Evolutionary conservation across 495 filamentous ascomycete genomes (phyloP).

Genomic region (Daldinia vernicosa): DNA sequence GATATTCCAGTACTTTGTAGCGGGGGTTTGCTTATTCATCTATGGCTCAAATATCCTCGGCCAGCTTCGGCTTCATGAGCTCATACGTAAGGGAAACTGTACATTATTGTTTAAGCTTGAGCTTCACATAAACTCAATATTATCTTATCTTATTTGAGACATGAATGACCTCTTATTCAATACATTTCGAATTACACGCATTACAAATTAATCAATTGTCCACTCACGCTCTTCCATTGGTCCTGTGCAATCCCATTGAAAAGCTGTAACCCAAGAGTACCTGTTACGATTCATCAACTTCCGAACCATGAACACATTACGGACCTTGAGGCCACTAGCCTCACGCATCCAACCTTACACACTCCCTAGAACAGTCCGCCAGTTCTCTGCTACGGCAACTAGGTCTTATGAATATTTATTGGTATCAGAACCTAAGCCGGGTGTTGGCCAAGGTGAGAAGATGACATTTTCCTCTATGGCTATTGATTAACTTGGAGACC

Average conservation of each 20-base stretch:
- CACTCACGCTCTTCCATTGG: constrained; percentile 11
- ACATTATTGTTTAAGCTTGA: neutral
- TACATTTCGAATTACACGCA: neutral
- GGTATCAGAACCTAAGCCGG: constrained; percentile 81
- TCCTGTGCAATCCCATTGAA: neutral
- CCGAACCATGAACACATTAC: constrained; percentile 63
- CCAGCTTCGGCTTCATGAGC: constrained; percentile 44
- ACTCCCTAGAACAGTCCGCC: constrained; percentile 59
- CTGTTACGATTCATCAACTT: constrained; percentile 23
- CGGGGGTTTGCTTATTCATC: constrained; percentile 24
- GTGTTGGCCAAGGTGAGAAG: constrained; percentile 82
- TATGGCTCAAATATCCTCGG: constrained; percentile 40
- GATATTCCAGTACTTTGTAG: constrained; percentile 13
- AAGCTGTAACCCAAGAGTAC: constrained; percentile 2
- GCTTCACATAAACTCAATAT: neutral
- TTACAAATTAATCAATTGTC: neutral
- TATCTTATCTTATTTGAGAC: neutral
- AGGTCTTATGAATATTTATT: constrained; percentile 81
- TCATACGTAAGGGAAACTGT: constrained; percentile 14
- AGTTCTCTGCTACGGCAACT: constrained; percentile 65
- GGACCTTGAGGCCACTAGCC: constrained; percentile 65
- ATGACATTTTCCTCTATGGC: neutral
- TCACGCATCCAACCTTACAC: constrained; percentile 63
- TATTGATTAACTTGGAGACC: constrained; percentile 20
- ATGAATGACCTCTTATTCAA: neutral